Conservation (phyloP, 345 rosid genomes). For the Orychophragmus violaceus region DNA sequence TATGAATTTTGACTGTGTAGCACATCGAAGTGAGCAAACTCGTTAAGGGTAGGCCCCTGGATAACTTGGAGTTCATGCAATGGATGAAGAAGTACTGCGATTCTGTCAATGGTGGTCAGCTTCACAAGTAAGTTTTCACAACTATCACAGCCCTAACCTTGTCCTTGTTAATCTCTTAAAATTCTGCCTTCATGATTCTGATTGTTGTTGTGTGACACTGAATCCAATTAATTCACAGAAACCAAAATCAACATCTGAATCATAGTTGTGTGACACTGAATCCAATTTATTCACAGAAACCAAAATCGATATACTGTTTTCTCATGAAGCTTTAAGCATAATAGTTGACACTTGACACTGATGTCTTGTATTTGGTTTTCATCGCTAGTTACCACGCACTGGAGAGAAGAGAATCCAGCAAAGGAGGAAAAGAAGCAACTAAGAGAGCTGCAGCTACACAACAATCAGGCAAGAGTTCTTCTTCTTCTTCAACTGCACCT, state of each 20-base stretch:
- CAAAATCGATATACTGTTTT: neutral
- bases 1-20: constrained; percentile 32
- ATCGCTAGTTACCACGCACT: constrained; percentile 66
- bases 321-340: neutral
- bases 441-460: constrained; percentile 64
- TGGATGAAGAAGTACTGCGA: constrained; percentile 98
- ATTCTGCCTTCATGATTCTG: neutral
- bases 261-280: neutral
- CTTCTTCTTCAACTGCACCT: constrained; percentile 44
- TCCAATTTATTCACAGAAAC: neutral
- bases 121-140: constrained; percentile 39
- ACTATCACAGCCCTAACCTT: neutral
- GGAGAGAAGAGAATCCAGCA: constrained; percentile 88
- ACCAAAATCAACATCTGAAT: neutral
- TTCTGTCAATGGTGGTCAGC: constrained; percentile 61
- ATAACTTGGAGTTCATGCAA: constrained; percentile 95
- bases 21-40: constrained; percentile 89
- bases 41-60: constrained; percentile 92
- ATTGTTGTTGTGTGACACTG: neutral
- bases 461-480: constrained; percentile 50
- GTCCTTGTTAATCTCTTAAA: no score
- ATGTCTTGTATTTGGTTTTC: neutral
- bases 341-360: neutral
- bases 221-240: neutral
- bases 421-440: constrained; percentile 82